These are phyloP conservation scores for Hypholoma sublateritium DNA, from an alignment of 768 basidiomycete genomes.

Conservation along the genomic window DNA sequence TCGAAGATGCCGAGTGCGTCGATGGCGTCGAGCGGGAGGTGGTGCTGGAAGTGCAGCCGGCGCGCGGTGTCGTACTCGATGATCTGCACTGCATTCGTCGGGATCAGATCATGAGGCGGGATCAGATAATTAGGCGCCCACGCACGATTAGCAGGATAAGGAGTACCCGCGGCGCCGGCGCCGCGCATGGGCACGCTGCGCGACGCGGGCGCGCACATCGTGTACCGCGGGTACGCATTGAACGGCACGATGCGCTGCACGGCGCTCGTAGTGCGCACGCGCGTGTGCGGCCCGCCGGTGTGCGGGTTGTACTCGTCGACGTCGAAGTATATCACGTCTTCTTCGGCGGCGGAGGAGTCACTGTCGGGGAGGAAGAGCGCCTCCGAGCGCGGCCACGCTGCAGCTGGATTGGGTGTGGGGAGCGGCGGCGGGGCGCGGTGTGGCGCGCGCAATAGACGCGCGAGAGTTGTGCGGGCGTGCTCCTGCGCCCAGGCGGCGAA, in stretches of 20 bases:
- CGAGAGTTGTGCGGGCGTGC: no score
- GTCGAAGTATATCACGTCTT: background rate
- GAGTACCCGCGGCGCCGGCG: constrained; percentile 6
- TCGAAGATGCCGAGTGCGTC: constrained; percentile 31
- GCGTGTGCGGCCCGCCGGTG: background rate
- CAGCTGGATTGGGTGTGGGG: no score
- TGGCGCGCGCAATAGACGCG: no score
- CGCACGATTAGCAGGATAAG: no score
- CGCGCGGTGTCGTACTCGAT: constrained; percentile 46
- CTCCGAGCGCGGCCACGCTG: no score
- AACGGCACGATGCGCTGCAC: constrained; percentile 39
- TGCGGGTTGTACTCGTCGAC: constrained; percentile 15
- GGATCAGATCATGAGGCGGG: no score
- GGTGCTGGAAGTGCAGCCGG: constrained; percentile 31
- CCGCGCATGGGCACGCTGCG: constrained; percentile 23
- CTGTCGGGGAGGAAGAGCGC: no score
- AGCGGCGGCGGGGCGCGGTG: no score
- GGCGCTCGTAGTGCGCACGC: constrained; percentile 47
- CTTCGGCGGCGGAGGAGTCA: no score
- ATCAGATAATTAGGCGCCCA: background rate
- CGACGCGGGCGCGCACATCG: constrained; percentile 44
- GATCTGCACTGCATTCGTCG: constrained; percentile 52
- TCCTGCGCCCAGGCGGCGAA: no score
- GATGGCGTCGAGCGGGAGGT: constrained; percentile 33
- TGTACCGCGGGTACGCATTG: constrained; percentile 39